A percentile compares a stretch with the other conserved stretches of the same genome.
Evolutionary conservation across 129 eudicot species (phyloP).

Genomic region (Daucus carota): DH1_v3.0 NC_030383.2:1211501-1212000

Average conservation of each 20-base stretch:
- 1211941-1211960: neutral
- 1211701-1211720: too few species aligned
- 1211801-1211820: neutral
- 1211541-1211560: conserved; percentile 45
- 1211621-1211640: conserved; percentile 38
- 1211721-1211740: neutral
- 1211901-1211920: neutral
- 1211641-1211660: neutral
- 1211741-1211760: conserved; percentile 4
- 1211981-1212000: neutral
- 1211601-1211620: conserved; percentile 41
- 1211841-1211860: too few species aligned
- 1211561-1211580: conserved; percentile 77
- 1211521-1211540: conserved; percentile 65
- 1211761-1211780: conserved; percentile 7
- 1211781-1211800: neutral
- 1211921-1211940: neutral
- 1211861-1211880: too few species aligned
- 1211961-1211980: neutral
- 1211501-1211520: conserved; percentile 51
- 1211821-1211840: too few species aligned
- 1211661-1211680: too few species aligned
- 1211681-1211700: neutral
- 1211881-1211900: neutral
- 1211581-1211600: conserved; percentile 59